Base-by-base conservation (phyloP, 164 flowering plant species). In the Protea cynaroides region DNA sequence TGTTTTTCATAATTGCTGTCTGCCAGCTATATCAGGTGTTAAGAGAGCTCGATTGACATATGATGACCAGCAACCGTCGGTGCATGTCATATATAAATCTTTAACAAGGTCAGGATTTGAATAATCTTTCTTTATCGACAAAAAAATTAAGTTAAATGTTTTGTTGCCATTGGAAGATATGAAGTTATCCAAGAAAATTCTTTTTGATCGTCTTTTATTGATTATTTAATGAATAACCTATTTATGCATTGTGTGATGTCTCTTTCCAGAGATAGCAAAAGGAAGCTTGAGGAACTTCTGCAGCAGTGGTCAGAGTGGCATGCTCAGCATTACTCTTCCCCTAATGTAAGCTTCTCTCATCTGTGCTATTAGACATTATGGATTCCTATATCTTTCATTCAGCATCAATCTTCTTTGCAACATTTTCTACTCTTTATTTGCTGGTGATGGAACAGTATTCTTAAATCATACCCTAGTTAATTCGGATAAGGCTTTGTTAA, bases 251-350 rank as follows among this genome's bases (percentile, higher is more conserved):
- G 63, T 38, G 46, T 57, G 49, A 14, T 19, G 34, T 59, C 38
- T 64, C 56, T 71, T 59, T 56, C 10, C 80, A 93, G 98, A 72
- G 84, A 83, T 59, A 90, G 98, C 66, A 87, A 79, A 68, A 78
- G 65, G 66, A 88, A 84, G 83, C 90, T 93, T 59, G 87, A 86
- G 68, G 90, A 83, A 66, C 71, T 93, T 55, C 74, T 93, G 71
- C 86, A 82, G 71, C 81, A 86, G 68, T 93, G 98, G 97, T 93
- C 98, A 51, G 78, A 80, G 61, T 93, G 97, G 98, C 86, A 88
- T 81, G 80, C 89, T 71, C 77, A 68, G 50, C 73, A 79, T 68
- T 70, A 50, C 71, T 71, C 81, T 57, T 69, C 79, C 65, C 58
- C 82, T 29, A 63, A 68, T 52, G 98, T 90, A 79, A 76, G 75